Conservation (phyloP, 495 filamentous ascomycete genomes). For the Cryomyces antarcticus region DNA sequence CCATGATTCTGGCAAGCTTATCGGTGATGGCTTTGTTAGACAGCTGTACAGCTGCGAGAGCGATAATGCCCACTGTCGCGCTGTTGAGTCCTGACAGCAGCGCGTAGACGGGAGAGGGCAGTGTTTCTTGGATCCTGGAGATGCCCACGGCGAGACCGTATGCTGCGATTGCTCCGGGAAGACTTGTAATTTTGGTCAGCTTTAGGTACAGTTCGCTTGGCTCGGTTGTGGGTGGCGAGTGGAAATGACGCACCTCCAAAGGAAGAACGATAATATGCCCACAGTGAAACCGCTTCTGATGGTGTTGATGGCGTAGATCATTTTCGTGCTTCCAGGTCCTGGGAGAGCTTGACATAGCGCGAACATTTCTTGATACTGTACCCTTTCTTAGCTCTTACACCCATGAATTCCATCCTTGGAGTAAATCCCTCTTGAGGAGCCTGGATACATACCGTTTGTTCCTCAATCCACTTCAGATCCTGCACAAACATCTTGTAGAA, state of each 20-base stretch:
- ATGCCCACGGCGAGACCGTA: slow-evolving; percentile 51
- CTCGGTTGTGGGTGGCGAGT: too few relatives aligned
- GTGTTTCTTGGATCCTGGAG: slow-evolving; percentile 32
- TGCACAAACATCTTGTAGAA: slow-evolving; percentile 31
- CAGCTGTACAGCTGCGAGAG: slow-evolving; percentile 55
- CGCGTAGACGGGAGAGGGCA: slow-evolving; percentile 50
- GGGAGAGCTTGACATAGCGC: slow-evolving; percentile 57
- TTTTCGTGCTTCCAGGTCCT: slow-evolving; percentile 62
- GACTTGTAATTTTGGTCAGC: slow-evolving; percentile 16
- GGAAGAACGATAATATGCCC: slow-evolving; percentile 41
- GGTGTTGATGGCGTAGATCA: slow-evolving; percentile 53
- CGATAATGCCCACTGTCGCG: slow-evolving; percentile 61
- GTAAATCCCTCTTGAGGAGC: too few relatives aligned
- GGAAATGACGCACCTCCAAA: slow-evolving; percentile 36
- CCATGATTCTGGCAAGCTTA: slow-evolving; percentile 41
- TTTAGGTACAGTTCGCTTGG: too few relatives aligned
- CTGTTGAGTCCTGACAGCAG: slow-evolving; percentile 63
- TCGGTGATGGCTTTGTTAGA: slow-evolving; percentile 59
- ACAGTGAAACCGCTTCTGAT: slow-evolving; percentile 42
- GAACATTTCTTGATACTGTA: slow-evolving; percentile 66
- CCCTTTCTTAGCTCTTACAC: too few relatives aligned
- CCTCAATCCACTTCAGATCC: slow-evolving; percentile 46
- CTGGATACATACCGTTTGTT: slow-evolving; percentile 33
- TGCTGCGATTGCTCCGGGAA: slow-evolving; percentile 64
- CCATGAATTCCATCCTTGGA: too few relatives aligned